A percentile compares a stretch with the other conserved stretches of the same genome.
Conservation (phyloP, 2,329 filamentous ascomycete species). For the Aspergillus sp. region DNA sequence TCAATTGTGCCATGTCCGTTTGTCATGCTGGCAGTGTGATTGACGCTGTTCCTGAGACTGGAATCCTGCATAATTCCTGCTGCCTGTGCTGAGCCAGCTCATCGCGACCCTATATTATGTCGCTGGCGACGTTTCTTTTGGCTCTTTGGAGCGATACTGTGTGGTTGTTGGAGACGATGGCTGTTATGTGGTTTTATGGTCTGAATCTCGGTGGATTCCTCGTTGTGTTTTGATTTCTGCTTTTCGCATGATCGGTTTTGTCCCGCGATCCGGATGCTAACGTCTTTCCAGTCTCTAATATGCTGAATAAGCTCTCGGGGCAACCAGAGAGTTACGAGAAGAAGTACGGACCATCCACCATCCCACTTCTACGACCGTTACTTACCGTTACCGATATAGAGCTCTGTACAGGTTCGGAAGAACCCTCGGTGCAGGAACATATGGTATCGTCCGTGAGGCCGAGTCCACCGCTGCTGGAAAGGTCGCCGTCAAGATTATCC, state of each 20-base stretch:
- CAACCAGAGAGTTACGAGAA: conserved; percentile 98
- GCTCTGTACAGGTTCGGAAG: conserved; percentile 85
- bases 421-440: conserved; percentile 92
- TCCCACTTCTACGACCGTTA: conserved; percentile 1
- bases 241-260: neutral
- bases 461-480: conserved; percentile 69
- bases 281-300: conserved; percentile 60
- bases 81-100: neutral
- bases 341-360: conserved; percentile 56
- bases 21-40: conserved; percentile 3
- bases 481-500: conserved; percentile 96
- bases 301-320: conserved; percentile 93
- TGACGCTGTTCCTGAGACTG: conserved; percentile 1
- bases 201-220: neutral
- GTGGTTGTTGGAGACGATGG: conserved; percentile 3
- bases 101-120: conserved; percentile 1
- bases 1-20: neutral
- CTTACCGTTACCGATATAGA: conserved; percentile 40
- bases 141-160: conserved; percentile 3
- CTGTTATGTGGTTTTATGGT: conserved; percentile 6
- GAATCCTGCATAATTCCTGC: conserved; percentile 3
- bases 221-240: neutral
- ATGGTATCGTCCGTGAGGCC: conserved; percentile 95
- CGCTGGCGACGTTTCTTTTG: neutral
- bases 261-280: conserved; percentile 6